Evolutionary conservation across 805 yeast species (phyloP), one percentile per base, ranked within the genome.

Genomic region (Hanseniaspora thailandica): DNA sequence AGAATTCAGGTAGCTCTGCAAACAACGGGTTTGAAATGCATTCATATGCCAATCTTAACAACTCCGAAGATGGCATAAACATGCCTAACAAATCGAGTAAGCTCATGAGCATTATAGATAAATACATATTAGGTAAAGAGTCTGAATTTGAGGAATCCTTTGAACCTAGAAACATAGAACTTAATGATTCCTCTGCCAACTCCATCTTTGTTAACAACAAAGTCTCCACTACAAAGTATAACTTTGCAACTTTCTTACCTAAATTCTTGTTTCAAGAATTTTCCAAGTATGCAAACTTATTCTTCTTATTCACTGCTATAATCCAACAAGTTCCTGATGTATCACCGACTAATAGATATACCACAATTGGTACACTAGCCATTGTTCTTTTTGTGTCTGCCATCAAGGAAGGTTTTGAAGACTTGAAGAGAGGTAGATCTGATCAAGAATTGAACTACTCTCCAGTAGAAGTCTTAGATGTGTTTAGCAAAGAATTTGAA

Each of bases 251-350:
- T 0, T 93, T 93, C 62, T 58, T 93, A 47, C 98, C 98, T 22
- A 94, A 94, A 68, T 93, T 93, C 64, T 69, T 93, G 58, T 87
- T 88, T 61, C 98, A 93, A 71, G 98, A 93, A 68, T 94, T 93
- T 68, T 86, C 96, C 57, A 93, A 90, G 68, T 94, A 93, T 65
- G 97, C 99, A 10, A 93, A 93, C 64, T 71, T 93, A 66, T 93
- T 93, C 69, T 93, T 93, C 66, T 71, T 93, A 50, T 86, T 86
- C 70, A 93, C 99, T 0, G 84, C 97, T 1, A 75, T 78, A 36
- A 90, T 93, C 60, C 99, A 93, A 70, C 99, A 93, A 66, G 97
- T 93, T 12, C 99, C 99, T 3, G 77, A 82, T 58, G 97, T 93
- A 4, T 81, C 96, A 0, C 99, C 99, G 12, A 93, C 97, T 0